These are phyloP conservation scores for Eucalyptus erythrocorys DNA, from an alignment of 345 rosid species.

Conservation along the genomic window DNA sequence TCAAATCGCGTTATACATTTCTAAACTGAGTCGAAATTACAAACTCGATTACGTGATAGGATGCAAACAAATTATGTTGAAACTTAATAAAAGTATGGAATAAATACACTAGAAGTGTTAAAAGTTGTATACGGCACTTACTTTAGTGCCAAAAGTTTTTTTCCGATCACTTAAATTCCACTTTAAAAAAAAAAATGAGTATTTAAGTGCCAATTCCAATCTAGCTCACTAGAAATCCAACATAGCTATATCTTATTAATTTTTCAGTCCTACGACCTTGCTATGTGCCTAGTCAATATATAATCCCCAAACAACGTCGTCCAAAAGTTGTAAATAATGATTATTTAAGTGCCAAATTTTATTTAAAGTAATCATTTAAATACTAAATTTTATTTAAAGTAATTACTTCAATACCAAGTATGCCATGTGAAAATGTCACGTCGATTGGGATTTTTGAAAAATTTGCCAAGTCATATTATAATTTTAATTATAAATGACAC, in stretches of 20 bases:
- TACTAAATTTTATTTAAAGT: fast-evolving
- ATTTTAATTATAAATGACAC: too few relatives aligned
- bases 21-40: fast-evolving
- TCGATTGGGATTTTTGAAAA: fast-evolving
- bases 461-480: too few relatives aligned
- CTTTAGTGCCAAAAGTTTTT: fast-evolving
- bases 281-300: fast-evolving
- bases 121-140: fast-evolving
- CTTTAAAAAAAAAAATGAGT: too few relatives aligned
- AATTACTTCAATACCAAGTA: too few relatives aligned
- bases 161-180: fast-evolving
- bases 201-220: fast-evolving
- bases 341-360: too few relatives aligned
- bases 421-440: too few relatives aligned
- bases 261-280: fast-evolving
- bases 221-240: fast-evolving
- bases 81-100: too few relatives aligned
- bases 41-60: fast-evolving
- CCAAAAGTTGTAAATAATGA: fast-evolving
- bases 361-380: too few relatives aligned
- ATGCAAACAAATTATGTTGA: too few relatives aligned
- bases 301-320: fast-evolving
- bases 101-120: too few relatives aligned
- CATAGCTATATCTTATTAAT: too few relatives aligned
- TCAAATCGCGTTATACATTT: fast-evolving